These are phyloP conservation scores for Fusarium pseudonygamai DNA, from an alignment of 2,329 filamentous ascomycete genomes.

Conservation along the genomic window DNA sequence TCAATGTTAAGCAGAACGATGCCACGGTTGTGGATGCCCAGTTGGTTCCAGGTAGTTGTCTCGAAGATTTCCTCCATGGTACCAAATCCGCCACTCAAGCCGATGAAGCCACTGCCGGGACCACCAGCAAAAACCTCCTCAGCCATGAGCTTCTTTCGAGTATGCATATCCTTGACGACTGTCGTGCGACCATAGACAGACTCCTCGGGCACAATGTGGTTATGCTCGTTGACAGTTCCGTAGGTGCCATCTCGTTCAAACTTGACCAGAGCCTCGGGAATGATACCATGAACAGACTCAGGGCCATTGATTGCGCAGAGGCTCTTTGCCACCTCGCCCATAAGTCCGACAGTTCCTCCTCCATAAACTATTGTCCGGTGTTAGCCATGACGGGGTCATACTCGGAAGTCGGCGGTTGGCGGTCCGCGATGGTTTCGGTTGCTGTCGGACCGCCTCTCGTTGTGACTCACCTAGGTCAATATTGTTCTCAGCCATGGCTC, in stretches of 20 bases:
- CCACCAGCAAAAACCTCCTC: constrained; percentile 84
- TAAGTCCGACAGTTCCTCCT: constrained; percentile 91
- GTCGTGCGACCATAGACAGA: constrained; percentile 82
- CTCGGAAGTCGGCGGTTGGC: neutral
- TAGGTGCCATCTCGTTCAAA: constrained; percentile 76
- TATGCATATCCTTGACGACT: constrained; percentile 95
- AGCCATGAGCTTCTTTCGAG: constrained; percentile 93
- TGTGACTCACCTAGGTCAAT: constrained; percentile 72
- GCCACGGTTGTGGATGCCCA: constrained; percentile 86
- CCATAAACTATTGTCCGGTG: constrained; percentile 75
- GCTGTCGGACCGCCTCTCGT: neutral
- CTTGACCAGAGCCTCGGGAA: constrained; percentile 83
- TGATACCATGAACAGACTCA: constrained; percentile 87
- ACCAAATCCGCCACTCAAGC: constrained; percentile 88
- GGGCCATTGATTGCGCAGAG: constrained; percentile 86
- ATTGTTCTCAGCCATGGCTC: constrained; percentile 76
- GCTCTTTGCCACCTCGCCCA: constrained; percentile 92
- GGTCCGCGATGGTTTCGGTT: constrained; percentile 1
- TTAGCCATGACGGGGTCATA: constrained; percentile 5
- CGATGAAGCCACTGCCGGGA: constrained; percentile 87
- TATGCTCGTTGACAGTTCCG: constrained; percentile 53
- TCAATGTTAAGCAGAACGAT: constrained; percentile 88
- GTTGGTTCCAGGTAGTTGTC: constrained; percentile 92
- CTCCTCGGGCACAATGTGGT: constrained; percentile 70
- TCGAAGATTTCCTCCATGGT: constrained; percentile 97